Evolutionary conservation across 176 grass and related monocot genomes (phyloP).

Genomic region (Hsuehochloa calcarea): DNA sequence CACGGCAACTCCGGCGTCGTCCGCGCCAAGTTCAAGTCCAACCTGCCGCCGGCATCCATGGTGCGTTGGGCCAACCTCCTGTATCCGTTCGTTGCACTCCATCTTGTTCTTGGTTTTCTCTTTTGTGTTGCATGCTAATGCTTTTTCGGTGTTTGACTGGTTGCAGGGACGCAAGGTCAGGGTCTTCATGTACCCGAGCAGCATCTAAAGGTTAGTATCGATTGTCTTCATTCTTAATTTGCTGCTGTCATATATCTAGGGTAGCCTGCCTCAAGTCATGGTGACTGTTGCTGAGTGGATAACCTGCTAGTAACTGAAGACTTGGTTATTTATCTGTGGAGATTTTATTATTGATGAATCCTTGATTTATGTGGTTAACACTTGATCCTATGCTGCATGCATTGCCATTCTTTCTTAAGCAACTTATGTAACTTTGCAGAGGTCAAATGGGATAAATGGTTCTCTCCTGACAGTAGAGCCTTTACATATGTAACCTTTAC

Average conservation of each 20-base stretch:
- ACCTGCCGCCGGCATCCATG: slow-evolving; percentile 72
- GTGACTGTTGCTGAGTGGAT: neutral
- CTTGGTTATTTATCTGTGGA: too few species aligned
- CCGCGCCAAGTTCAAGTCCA: slow-evolving; percentile 76
- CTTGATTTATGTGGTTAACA: neutral
- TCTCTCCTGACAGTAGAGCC: neutral
- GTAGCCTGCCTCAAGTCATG: neutral
- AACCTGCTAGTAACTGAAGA: neutral
- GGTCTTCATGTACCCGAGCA: slow-evolving; percentile 91
- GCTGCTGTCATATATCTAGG: neutral
- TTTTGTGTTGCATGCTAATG: slow-evolving; percentile 10
- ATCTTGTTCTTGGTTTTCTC: neutral
- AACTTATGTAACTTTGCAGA: neutral
- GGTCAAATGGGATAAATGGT: neutral
- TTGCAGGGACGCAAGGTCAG: slow-evolving; percentile 71
- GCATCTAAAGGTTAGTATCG: slow-evolving; percentile 58
- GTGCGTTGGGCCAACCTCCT: slow-evolving; percentile 5
- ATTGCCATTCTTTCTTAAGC: neutral
- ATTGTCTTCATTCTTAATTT: neutral
- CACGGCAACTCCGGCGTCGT: slow-evolving; percentile 74
- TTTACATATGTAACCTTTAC: neutral
- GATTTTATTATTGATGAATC: neutral
- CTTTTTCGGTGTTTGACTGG: neutral
- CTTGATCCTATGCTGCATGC: neutral
- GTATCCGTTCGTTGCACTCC: neutral